These are phyloP conservation scores for Coniella lustricola DNA, from an alignment of 2,329 filamentous ascomycete species.

Conservation along the genomic window DNA sequence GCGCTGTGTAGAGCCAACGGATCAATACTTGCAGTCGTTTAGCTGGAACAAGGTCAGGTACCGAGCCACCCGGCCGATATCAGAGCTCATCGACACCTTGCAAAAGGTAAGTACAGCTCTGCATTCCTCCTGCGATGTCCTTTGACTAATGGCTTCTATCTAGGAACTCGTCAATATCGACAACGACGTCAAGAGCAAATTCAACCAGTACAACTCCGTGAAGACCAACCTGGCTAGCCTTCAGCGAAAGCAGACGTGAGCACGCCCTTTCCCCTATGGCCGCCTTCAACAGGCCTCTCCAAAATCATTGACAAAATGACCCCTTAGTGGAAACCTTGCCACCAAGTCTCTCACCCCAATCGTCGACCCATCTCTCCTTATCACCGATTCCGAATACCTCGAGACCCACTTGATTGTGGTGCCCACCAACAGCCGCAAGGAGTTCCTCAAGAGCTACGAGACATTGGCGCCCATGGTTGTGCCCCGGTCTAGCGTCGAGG, in stretches of 20 bases:
- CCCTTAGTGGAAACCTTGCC: conserved; percentile 72
- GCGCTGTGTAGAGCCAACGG: conserved; percentile 69
- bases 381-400: conserved; percentile 91
- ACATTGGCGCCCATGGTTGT: conserved; percentile 87
- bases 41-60: conserved; percentile 98
- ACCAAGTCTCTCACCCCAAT: conserved; percentile 91
- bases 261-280: too few species aligned
- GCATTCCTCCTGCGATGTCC: neutral
- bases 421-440: conserved; percentile 70
- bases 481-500: conserved; percentile 72
- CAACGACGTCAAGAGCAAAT: conserved; percentile 91
- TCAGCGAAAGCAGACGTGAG: conserved; percentile 81
- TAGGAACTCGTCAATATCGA: conserved; percentile 87
- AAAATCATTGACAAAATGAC: conserved; percentile 1
- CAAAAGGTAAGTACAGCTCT: conserved; percentile 59
- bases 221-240: conserved; percentile 77
- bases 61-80: conserved; percentile 81
- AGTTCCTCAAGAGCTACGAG: conserved; percentile 86
- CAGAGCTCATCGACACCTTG: conserved; percentile 77
- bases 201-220: conserved; percentile 86
- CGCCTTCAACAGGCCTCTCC: neutral
- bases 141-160: neutral
- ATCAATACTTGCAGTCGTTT: conserved; percentile 84
- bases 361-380: conserved; percentile 70
- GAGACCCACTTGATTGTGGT: conserved; percentile 93